phyloP scores from a whole-genome alignment of 2,329 filamentous ascomycete genomes.

The Monilinia fructicola region DNA sequence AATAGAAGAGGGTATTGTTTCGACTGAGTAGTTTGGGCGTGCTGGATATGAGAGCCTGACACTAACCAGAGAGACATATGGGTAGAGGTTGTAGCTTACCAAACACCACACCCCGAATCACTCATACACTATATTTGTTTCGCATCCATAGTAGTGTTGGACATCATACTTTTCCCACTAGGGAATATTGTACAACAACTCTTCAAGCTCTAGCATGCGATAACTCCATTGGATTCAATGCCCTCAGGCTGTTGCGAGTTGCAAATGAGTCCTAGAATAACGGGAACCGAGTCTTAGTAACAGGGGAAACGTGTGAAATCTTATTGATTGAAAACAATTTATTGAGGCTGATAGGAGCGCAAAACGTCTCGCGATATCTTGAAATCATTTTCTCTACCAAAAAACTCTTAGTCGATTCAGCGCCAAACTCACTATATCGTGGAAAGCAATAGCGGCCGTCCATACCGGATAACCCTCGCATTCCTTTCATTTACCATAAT shows the following conservation, averaged over 20 bases:
- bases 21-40: background rate
- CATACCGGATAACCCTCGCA: background rate
- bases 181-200: background rate
- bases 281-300: background rate
- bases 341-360: slow-evolving; percentile 8
- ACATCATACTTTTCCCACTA: slow-evolving; percentile 1
- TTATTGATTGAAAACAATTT: slow-evolving; percentile 3
- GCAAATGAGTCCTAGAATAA: background rate
- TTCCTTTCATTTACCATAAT: slow-evolving; percentile 16
- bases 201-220: background rate
- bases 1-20: background rate
- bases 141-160: background rate
- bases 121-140: background rate
- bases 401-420: background rate
- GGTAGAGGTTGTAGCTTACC: background rate
- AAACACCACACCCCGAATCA: background rate
- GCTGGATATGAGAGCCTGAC: background rate
- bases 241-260: background rate
- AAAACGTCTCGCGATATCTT: background rate
- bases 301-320: background rate
- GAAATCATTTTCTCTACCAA: slow-evolving; percentile 16
- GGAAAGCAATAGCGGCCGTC: background rate
- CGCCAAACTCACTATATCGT: background rate
- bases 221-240: background rate
- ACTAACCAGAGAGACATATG: background rate